These are phyloP conservation scores for Stagonosporopsis vannaccii DNA, from an alignment of 2,329 filamentous ascomycete genomes.

Conservation along the genomic window DNA sequence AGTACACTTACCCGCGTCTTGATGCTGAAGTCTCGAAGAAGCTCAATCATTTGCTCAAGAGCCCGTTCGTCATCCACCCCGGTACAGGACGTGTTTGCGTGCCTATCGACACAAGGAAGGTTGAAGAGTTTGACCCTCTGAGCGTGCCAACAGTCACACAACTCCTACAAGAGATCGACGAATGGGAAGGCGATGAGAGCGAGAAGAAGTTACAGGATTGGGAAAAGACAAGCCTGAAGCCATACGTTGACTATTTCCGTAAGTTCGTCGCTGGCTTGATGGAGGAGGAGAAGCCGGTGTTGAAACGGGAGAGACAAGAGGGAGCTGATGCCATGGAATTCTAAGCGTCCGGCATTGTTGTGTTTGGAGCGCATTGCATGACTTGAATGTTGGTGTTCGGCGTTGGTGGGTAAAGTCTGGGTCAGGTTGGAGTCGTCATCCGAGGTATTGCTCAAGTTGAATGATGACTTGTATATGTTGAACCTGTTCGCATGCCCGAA, in stretches of 20 bases:
- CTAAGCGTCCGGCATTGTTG: slow-evolving; percentile 45
- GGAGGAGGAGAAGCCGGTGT: slow-evolving; percentile 68
- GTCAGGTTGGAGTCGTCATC: neutral
- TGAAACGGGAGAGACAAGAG: slow-evolving; percentile 64
- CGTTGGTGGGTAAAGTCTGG: neutral
- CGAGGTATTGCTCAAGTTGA: neutral
- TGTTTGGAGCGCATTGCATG: neutral
- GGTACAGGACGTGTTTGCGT: slow-evolving; percentile 95
- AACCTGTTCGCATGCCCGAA: no score
- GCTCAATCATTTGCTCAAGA: slow-evolving; percentile 96
- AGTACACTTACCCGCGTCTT: slow-evolving; percentile 96
- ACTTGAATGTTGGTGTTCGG: neutral
- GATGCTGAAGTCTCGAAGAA: slow-evolving; percentile 98
- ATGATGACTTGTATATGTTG: neutral
- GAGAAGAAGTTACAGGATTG: slow-evolving; percentile 75
- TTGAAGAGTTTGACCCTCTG: slow-evolving; percentile 87
- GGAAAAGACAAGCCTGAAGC: slow-evolving; percentile 95
- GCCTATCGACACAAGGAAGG: slow-evolving; percentile 78
- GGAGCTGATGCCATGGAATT: slow-evolving; percentile 69
- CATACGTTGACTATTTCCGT: slow-evolving; percentile 89
- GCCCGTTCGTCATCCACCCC: slow-evolving; percentile 94
- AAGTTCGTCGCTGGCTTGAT: slow-evolving; percentile 79
- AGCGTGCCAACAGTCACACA: slow-evolving; percentile 87
- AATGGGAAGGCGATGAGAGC: slow-evolving; percentile 67
- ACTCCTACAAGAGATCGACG: slow-evolving; percentile 84